Conservation (phyloP, 495 filamentous ascomycete species). For the Chaetomium cochliodes region DNA sequence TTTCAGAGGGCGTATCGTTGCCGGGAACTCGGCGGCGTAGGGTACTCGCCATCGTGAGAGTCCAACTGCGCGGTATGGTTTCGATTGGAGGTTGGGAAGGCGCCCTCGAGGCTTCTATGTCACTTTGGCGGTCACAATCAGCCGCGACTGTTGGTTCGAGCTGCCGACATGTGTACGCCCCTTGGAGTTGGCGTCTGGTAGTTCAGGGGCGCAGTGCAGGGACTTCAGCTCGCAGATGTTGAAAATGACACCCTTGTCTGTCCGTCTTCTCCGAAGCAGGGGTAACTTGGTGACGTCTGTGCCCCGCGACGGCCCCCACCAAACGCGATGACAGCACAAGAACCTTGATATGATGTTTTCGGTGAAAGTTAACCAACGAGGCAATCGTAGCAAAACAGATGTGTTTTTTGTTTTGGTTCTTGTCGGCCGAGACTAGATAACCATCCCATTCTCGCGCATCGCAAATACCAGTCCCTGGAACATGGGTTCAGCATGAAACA, state of each 20-base stretch:
- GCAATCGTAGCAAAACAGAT: too few relatives aligned
- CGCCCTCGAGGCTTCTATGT: neutral
- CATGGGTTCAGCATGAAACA: too few relatives aligned
- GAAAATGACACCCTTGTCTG: neutral
- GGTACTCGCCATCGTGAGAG: slow-evolving; percentile 42
- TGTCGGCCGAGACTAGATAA: too few relatives aligned
- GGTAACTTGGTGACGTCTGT: neutral
- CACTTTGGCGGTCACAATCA: neutral
- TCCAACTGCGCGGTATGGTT: neutral
- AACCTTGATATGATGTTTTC: neutral
- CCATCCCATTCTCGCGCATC: too few relatives aligned
- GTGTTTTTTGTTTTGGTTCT: too few relatives aligned
- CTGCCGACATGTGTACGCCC: neutral
- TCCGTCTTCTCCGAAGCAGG: neutral
- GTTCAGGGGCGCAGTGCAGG: neutral
- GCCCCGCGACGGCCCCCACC: neutral
- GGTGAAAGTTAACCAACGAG: too few relatives aligned
- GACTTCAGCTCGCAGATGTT: neutral
- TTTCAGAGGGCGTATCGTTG: slow-evolving; percentile 36
- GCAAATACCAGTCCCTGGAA: too few relatives aligned
- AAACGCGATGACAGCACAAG: neutral
- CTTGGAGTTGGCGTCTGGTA: neutral
- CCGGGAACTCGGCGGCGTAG: slow-evolving; percentile 49
- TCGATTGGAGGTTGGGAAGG: neutral
- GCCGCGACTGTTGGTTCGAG: neutral